phyloP scores from a whole-genome alignment of 495 filamentous ascomycete species.

The Xylaria intraflava region DNA sequence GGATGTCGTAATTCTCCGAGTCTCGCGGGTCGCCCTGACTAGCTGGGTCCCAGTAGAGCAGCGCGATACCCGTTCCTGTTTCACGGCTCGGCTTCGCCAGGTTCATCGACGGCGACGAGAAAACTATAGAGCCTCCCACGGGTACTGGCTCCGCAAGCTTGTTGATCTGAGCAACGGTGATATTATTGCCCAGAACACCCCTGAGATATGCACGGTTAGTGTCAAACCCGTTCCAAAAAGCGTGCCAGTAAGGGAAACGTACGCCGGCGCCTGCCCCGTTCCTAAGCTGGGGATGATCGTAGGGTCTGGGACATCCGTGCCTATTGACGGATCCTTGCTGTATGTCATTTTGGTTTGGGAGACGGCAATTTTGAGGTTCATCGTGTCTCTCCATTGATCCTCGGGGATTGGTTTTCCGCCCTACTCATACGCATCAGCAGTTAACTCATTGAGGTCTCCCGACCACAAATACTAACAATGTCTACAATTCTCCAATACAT shows the following conservation, averaged over 20 bases:
- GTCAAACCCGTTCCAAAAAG: neutral
- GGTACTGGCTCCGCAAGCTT: constrained; percentile 1
- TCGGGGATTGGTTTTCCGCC: neutral
- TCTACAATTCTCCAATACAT: constrained; percentile 9
- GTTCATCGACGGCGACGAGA: constrained; percentile 3
- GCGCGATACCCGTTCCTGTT: constrained; percentile 1
- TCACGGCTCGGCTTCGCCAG: neutral
- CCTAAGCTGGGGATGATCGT: neutral
- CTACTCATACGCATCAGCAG: neutral
- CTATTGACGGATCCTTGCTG: neutral
- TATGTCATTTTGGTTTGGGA: constrained; percentile 5
- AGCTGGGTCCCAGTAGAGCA: constrained; percentile 1
- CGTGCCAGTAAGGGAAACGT: neutral
- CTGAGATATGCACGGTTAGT: neutral
- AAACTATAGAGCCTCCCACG: constrained; percentile 2
- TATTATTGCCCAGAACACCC: neutral
- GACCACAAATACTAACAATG: neutral
- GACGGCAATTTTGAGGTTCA: neutral
- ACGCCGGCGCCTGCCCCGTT: neutral
- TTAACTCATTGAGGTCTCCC: neutral
- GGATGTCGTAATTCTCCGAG: constrained; percentile 4
- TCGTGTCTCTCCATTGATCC: constrained; percentile 1
- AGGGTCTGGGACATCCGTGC: neutral
- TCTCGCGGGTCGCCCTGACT: neutral
- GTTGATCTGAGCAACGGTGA: constrained; percentile 4